phyloP scores from a whole-genome alignment of 768 basidiomycete species.

The Cyclocybe cylindracea region DNA sequence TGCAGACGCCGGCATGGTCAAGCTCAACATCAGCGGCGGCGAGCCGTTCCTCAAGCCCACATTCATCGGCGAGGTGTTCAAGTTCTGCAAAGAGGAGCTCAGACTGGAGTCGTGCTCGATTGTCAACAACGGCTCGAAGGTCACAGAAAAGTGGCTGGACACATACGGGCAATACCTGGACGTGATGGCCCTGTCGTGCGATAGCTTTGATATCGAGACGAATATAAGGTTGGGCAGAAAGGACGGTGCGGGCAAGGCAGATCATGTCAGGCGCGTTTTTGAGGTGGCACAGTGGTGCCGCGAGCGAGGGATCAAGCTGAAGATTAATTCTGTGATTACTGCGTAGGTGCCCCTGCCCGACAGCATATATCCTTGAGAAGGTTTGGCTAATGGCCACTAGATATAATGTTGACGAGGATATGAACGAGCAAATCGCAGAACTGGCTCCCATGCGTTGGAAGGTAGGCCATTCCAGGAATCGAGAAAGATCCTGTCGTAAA shows the following conservation, averaged over 20 bases:
- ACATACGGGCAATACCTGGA: conserved; percentile 39
- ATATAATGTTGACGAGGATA: conserved; percentile 40
- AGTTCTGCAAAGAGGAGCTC: conserved; percentile 28
- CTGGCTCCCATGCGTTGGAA: conserved; percentile 40
- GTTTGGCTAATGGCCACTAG: conserved; percentile 17
- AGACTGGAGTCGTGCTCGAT: conserved; percentile 31
- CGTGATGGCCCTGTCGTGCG: conserved; percentile 43
- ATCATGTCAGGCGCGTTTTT: conserved; percentile 34
- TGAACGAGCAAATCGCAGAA: conserved; percentile 35
- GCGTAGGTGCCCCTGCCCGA: conserved; percentile 14
- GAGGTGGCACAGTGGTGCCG: conserved; percentile 35
- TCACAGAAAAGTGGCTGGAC: conserved; percentile 41
- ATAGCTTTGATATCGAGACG: conserved; percentile 34
- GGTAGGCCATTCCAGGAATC: conserved; percentile 15
- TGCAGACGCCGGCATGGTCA: conserved; percentile 14
- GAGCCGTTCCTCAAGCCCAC: conserved; percentile 17
- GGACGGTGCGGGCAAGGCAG: conserved; percentile 27
- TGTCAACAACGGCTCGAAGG: conserved; percentile 35
- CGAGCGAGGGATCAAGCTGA: conserved; percentile 35
- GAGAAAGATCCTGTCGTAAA: background rate
- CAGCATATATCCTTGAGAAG: conserved; percentile 7
- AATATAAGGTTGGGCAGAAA: conserved; percentile 32
- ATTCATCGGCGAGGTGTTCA: conserved; percentile 5
- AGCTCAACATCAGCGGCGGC: conserved; percentile 19
- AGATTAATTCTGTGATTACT: conserved; percentile 31